A percentile compares a stretch with the other conserved stretches of the same genome.
Evolutionary conservation across 2,329 filamentous ascomycete species (phyloP).

Genomic region (Eurotiales sp.): DNA sequence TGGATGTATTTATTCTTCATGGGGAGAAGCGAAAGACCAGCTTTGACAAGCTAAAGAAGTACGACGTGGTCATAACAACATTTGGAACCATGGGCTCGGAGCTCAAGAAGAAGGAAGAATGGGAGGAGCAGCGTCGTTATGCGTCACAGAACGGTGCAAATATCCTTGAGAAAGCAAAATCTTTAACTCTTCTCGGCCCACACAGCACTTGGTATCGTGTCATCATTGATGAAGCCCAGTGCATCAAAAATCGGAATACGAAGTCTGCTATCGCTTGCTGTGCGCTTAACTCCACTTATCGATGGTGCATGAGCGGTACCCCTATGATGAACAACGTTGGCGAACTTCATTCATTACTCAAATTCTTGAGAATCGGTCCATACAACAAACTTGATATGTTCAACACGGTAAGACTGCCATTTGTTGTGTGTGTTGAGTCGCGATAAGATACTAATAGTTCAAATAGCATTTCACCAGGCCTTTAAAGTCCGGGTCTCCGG

Average conservation of each 20-base stretch:
- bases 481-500: slow-evolving; percentile 41
- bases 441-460: slow-evolving; percentile 14
- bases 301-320: slow-evolving; percentile 75
- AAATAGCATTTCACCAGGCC: slow-evolving; percentile 53
- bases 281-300: slow-evolving; percentile 56
- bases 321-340: slow-evolving; percentile 84
- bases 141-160: slow-evolving; percentile 36
- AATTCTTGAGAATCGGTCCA: slow-evolving; percentile 72
- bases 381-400: slow-evolving; percentile 66
- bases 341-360: slow-evolving; percentile 73
- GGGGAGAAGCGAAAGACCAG: slow-evolving; percentile 53
- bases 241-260: slow-evolving; percentile 71
- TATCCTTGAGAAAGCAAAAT: slow-evolving; percentile 27
- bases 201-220: slow-evolving; percentile 63
- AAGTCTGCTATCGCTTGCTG: slow-evolving; percentile 59
- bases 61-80: slow-evolving; percentile 75
- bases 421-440: too few relatives aligned
- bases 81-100: slow-evolving; percentile 70
- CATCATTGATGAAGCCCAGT: slow-evolving; percentile 76
- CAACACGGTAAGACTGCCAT: slow-evolving; percentile 50
- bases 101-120: slow-evolving; percentile 56
- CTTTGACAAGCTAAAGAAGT: slow-evolving; percentile 60
- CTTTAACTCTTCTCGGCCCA: slow-evolving; percentile 58
- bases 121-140: slow-evolving; percentile 49
- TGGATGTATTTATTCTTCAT: slow-evolving; percentile 69